Conservation (phyloP, 2,329 filamentous ascomycete genomes). For the Fusarium bactridioides region DNA sequence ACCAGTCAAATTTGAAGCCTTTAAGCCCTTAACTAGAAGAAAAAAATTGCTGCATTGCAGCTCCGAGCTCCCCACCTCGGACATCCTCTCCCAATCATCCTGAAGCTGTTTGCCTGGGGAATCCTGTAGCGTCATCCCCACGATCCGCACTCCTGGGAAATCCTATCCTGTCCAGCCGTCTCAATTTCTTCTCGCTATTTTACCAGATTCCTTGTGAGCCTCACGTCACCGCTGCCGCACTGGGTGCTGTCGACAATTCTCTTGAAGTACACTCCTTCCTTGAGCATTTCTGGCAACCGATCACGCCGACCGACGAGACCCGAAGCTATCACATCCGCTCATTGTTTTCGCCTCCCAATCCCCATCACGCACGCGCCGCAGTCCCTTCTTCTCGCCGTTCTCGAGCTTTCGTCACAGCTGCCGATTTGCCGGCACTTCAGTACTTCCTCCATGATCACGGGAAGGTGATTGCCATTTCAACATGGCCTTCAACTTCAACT, state of each 20-base stretch:
- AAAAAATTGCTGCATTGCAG: conserved; percentile 30
- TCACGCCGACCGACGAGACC: conserved; percentile 6
- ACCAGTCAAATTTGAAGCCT: conserved; percentile 29
- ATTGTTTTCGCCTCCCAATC: conserved; percentile 22
- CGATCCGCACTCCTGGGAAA: conserved; percentile 41
- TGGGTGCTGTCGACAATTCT: not conserved
- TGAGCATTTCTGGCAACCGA: conserved; percentile 13
- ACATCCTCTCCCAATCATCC: conserved; percentile 36
- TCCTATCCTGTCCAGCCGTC: conserved; percentile 28
- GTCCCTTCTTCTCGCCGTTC: conserved; percentile 11
- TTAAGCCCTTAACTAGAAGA: conserved; percentile 24
- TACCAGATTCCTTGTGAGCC: conserved; percentile 8
- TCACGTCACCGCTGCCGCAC: conserved; percentile 1
- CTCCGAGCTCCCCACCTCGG: conserved; percentile 37
- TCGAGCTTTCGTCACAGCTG: conserved; percentile 28
- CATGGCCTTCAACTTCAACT: conserved; percentile 99
- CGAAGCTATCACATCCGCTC: conserved; percentile 16
- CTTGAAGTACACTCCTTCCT: not conserved
- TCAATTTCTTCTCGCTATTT: conserved; percentile 27
- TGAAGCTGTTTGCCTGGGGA: conserved; percentile 31
- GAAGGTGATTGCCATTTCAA: conserved; percentile 56
- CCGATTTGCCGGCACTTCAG: conserved; percentile 37
- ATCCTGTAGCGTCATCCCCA: conserved; percentile 43
- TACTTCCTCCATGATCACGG: conserved; percentile 46
- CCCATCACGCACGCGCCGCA: conserved; percentile 23